Evolutionary conservation across 2,329 filamentous ascomycete species (phyloP).

Genomic region (Penicillium olsonii): DNA sequence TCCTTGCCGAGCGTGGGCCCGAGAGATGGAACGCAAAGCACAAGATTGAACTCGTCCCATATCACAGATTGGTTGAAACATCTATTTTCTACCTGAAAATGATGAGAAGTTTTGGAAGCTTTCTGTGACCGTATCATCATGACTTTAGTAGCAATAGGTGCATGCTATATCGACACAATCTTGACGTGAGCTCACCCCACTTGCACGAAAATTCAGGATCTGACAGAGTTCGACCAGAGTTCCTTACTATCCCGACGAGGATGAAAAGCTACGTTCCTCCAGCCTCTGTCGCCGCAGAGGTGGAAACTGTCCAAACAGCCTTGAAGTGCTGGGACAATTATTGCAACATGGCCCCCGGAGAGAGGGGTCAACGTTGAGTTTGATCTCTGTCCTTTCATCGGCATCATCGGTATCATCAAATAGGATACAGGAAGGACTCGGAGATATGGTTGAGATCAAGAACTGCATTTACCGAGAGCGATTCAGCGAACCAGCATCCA

Average conservation of each 20-base stretch:
- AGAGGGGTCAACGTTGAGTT: slow-evolving; percentile 30
- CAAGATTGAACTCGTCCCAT: too few relatives aligned
- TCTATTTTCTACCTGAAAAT: too few relatives aligned
- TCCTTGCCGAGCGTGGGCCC: too few relatives aligned
- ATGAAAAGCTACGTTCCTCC: slow-evolving; percentile 70
- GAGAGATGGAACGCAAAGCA: too few relatives aligned
- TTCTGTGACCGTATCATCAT: slow-evolving; percentile 26
- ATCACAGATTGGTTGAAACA: too few relatives aligned
- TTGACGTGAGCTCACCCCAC: slow-evolving; percentile 53
- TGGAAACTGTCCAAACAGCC: slow-evolving; percentile 71
- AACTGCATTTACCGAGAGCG: slow-evolving; percentile 62
- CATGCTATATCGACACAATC: slow-evolving; percentile 72
- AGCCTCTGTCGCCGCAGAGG: slow-evolving; percentile 62
- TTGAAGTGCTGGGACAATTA: slow-evolving; percentile 70
- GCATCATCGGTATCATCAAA: slow-evolving; percentile 52
- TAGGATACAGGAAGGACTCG: slow-evolving; percentile 59
- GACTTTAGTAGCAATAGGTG: slow-evolving; percentile 65
- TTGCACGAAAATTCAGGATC: background rate
- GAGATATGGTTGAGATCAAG: slow-evolving; percentile 50
- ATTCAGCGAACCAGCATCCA: slow-evolving; percentile 61
- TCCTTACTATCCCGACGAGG: slow-evolving; percentile 66
- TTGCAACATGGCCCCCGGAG: slow-evolving; percentile 28
- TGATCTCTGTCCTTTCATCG: slow-evolving; percentile 56
- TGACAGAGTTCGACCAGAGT: slow-evolving; percentile 21
- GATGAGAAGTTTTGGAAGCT: too few relatives aligned